Percentiles rank a stretch among this genome's conserved stretches.
Evolutionary conservation across 164 flowering plant genomes (phyloP).

Genomic region (Dillenia suffruticosa): DNA sequence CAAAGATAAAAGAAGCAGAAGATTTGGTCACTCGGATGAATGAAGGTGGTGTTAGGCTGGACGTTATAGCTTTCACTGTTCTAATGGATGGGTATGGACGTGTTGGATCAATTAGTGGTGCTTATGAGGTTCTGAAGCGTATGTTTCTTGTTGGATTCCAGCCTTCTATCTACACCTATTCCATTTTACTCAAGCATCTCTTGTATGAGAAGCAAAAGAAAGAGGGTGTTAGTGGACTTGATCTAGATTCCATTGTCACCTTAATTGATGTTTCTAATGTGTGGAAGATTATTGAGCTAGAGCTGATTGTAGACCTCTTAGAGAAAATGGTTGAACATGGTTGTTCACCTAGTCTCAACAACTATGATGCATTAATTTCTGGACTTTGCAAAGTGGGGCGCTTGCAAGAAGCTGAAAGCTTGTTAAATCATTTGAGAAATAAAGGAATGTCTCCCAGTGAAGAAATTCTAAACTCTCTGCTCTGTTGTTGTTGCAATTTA

Average conservation of each 20-base stretch:
- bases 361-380: constrained; percentile 42
- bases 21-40: constrained; percentile 49
- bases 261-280: constrained; percentile 28
- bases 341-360: constrained; percentile 35
- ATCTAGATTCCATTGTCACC: constrained; percentile 13
- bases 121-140: constrained; percentile 54
- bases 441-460: constrained; percentile 51
- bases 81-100: constrained; percentile 60
- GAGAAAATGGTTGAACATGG: constrained; percentile 44
- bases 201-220: constrained; percentile 19
- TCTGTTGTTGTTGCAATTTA: constrained; percentile 52
- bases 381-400: constrained; percentile 65
- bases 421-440: constrained; percentile 47
- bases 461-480: constrained; percentile 43
- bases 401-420: constrained; percentile 41
- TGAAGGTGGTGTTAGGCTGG: constrained; percentile 48
- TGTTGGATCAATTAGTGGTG: constrained; percentile 32
- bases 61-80: constrained; percentile 41
- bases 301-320: constrained; percentile 34
- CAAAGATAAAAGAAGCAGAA: constrained; percentile 55
- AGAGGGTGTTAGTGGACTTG: constrained; percentile 6
- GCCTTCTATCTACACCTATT: constrained; percentile 53
- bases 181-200: constrained; percentile 54
- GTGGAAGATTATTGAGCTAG: constrained; percentile 57
- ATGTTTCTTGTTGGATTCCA: constrained; percentile 56